Evolutionary conservation across 2,329 filamentous ascomycete genomes (phyloP).

Genomic region (Celoporthe dispersa): DNA sequence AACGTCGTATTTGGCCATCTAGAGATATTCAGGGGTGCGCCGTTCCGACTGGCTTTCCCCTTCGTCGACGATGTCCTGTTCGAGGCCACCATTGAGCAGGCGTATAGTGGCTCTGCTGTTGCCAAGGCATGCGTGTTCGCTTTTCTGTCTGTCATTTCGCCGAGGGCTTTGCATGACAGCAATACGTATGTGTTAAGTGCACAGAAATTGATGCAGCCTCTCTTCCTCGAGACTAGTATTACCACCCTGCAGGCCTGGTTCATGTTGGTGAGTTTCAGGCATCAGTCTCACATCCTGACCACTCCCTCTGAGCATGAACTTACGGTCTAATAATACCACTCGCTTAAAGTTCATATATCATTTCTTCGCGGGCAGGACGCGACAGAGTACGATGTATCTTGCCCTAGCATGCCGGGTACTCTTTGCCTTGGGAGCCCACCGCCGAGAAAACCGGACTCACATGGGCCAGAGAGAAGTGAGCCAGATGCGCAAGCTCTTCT

Average conservation of each 20-base stretch:
- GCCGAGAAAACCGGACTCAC: slow-evolving; percentile 10
- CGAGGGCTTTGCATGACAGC: slow-evolving; percentile 40
- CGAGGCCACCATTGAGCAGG: slow-evolving; percentile 44
- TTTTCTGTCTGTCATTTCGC: slow-evolving; percentile 48
- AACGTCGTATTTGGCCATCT: slow-evolving; percentile 36
- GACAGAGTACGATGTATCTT: slow-evolving; percentile 48
- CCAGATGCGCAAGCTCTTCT: slow-evolving; percentile 52
- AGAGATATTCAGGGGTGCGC: background rate
- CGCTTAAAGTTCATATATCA: slow-evolving; percentile 46
- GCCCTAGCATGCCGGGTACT: slow-evolving; percentile 52
- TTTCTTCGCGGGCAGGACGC: slow-evolving; percentile 50
- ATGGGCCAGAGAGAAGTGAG: slow-evolving; percentile 35
- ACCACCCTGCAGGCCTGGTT: slow-evolving; percentile 50
- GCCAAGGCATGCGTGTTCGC: slow-evolving; percentile 53
- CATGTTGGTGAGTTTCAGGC: slow-evolving; percentile 50
- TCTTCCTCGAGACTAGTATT: slow-evolving; percentile 48
- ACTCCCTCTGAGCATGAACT: background rate
- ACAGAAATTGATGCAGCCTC: slow-evolving; percentile 46
- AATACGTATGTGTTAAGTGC: slow-evolving; percentile 47
- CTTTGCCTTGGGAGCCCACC: slow-evolving; percentile 54
- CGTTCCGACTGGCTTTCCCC: slow-evolving; percentile 51
- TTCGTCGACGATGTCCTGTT: slow-evolving; percentile 53
- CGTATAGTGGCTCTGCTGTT: slow-evolving; percentile 35
- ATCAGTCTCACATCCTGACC: background rate
- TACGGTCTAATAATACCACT: background rate